Evolutionary conservation across 768 basidiomycete species (phyloP).

Genomic region (Coprinopsis marcescibilis): DNA sequence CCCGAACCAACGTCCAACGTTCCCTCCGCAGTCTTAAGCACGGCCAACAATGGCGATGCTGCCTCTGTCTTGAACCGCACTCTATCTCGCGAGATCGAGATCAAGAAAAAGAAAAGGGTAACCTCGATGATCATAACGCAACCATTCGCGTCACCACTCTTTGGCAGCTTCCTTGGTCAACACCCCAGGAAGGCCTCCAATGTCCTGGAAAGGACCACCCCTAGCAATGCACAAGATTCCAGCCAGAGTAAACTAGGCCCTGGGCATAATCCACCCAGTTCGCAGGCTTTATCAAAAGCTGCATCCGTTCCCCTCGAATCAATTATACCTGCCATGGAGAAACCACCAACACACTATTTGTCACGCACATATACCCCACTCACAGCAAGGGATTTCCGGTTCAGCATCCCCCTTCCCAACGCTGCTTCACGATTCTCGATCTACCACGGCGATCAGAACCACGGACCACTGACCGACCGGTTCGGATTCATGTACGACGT

Average conservation of each 20-base stretch:
- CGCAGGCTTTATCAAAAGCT: slow-evolving; percentile 20
- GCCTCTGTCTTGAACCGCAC: slow-evolving; percentile 42
- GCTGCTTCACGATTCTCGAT: slow-evolving; percentile 50
- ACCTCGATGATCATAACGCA: slow-evolving; percentile 32
- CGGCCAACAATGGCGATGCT: slow-evolving; percentile 36
- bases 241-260: neutral
- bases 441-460: slow-evolving; percentile 44
- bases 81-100: slow-evolving; percentile 28
- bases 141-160: slow-evolving; percentile 50
- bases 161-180: slow-evolving; percentile 53
- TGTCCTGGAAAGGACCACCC: slow-evolving; percentile 17
- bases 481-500: slow-evolving; percentile 92
- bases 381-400: slow-evolving; percentile 68
- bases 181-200: slow-evolving; percentile 38
- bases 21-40: slow-evolving; percentile 38
- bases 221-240: slow-evolving; percentile 3
- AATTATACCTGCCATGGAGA: slow-evolving; percentile 73
- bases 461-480: slow-evolving; percentile 70
- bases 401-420: slow-evolving; percentile 56
- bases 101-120: slow-evolving; percentile 26
- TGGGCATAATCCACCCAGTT: slow-evolving; percentile 6
- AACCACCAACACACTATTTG: slow-evolving; percentile 82
- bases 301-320: slow-evolving; percentile 68
- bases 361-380: slow-evolving; percentile 69
- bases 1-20: slow-evolving; percentile 1